A percentile compares a stretch with the other conserved stretches of the same genome.
Conservation (phyloP, 1,139 yeast species). For the Debaryomyces psychrophilus region DNA sequence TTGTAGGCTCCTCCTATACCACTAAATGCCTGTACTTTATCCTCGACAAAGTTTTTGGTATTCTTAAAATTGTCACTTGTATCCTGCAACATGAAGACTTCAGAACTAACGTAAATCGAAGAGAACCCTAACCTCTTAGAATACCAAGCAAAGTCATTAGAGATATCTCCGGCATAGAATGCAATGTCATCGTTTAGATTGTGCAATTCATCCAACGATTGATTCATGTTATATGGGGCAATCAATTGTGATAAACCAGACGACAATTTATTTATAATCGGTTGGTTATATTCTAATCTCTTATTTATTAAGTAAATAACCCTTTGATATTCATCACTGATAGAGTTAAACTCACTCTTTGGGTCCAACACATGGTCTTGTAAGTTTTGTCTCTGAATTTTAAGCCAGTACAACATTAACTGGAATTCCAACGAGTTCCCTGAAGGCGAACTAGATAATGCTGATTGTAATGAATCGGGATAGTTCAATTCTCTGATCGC, state of each 20-base stretch:
- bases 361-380: constrained; percentile 34
- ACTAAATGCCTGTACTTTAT: constrained; percentile 58
- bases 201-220: constrained; percentile 67
- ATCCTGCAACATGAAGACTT: constrained; percentile 81
- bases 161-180: constrained; percentile 75
- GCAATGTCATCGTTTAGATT: constrained; percentile 81
- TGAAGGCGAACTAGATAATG: constrained; percentile 42
- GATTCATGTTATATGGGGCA: constrained; percentile 53
- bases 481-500: constrained; percentile 66
- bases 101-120: constrained; percentile 70
- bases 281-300: constrained; percentile 66
- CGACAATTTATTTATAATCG: constrained; percentile 47
- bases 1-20: constrained; percentile 61
- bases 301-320: constrained; percentile 56
- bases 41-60: constrained; percentile 68
- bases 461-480: constrained; percentile 67
- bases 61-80: constrained; percentile 54
- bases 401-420: constrained; percentile 51
- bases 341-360: constrained; percentile 28
- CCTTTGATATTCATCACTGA: constrained; percentile 58
- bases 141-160: constrained; percentile 93
- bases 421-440: constrained; percentile 45
- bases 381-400: constrained; percentile 38
- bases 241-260: constrained; percentile 58
- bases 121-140: constrained; percentile 76